Evolutionary conservation across 2,329 filamentous ascomycete genomes (phyloP), one percentile per base, ranked within the genome.

Genomic region (Epichloe elymi): DNA sequence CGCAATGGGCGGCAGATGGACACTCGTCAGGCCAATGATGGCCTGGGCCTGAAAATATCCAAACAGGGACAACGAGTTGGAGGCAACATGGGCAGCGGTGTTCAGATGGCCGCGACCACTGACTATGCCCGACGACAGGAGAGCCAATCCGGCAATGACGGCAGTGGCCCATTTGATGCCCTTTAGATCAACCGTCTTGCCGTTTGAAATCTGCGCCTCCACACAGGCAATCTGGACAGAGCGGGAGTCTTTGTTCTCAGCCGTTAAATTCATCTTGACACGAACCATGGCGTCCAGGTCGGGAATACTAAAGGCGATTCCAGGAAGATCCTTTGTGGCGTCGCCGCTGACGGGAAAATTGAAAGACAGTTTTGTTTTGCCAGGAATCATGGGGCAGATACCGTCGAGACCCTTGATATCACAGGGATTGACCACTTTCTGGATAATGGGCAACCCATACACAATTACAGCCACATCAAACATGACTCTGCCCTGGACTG

Each of bases 41-140:
- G 90, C 89, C 68, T 95, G 89, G 3, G 87, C 82, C 68, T 96
- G 90, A 75, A 95, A 95, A 69, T 93, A 95, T 53, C 86, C 80
- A 65, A 95, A 95, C 30, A 96, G 80, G 14, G 90, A 91, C 56
- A 96, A 76, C 2, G 90, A 88, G 63, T 94, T 95, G 50, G 90
- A 85, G 48, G 90, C 90, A 56, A 96, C 86, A 67, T 96, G 90
- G 48, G 90, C 88, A 39, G 90, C 90, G 7, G 90, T 93, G 65
- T 95, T 96, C 41, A 88, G 86, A 67, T 96, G 88, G n/a, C 90
- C 90, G 3, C 95, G 73, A 35, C 89, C 89, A 35, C 88, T 95
- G 17, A 90, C 86, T 56, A 95, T 78, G 53, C 88, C 90, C 42
- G 90, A 95, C 5, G 88, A 84, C 48, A 88, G 75, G 39, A 96